Evolutionary conservation across 2,329 filamentous ascomycete genomes (phyloP).

Genomic region (Colletotrichum theobromicola): DNA sequence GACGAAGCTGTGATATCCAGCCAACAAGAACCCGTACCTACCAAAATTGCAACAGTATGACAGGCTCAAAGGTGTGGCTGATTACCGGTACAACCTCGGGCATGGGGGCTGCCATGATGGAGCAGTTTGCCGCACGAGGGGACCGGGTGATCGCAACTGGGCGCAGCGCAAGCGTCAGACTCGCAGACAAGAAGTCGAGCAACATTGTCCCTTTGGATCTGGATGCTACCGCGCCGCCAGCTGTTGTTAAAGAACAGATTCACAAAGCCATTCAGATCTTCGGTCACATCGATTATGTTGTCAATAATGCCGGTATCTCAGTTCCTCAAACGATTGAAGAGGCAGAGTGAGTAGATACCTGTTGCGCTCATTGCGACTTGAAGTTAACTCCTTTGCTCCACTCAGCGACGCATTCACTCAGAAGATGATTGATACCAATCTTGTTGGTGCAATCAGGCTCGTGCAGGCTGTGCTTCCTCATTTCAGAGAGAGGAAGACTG

Average conservation of each 20-base stretch:
- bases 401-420: conserved; percentile 29
- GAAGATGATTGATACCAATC: conserved; percentile 31
- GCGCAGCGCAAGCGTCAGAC: conserved; percentile 47
- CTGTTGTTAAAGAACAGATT: conserved; percentile 41
- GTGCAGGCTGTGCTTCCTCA: conserved; percentile 31
- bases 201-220: conserved; percentile 42
- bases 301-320: conserved; percentile 25
- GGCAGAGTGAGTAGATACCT: conserved; percentile 28
- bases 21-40: background rate
- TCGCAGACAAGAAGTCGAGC: conserved; percentile 40
- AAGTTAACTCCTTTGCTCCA: background rate
- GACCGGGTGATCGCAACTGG: conserved; percentile 52
- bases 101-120: conserved; percentile 32
- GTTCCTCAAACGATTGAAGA: conserved; percentile 32
- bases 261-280: conserved; percentile 41
- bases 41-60: conserved; percentile 9
- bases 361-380: background rate
- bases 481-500: conserved; percentile 28
- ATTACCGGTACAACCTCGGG: conserved; percentile 36
- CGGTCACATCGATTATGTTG: conserved; percentile 44
- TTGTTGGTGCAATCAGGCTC: conserved; percentile 29
- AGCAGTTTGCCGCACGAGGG: conserved; percentile 46
- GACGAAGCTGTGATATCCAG: background rate
- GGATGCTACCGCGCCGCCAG: conserved; percentile 28
- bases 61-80: conserved; percentile 35